phyloP scores from a whole-genome alignment of 345 rosid genomes.

The Microcos paniculata region DNA sequence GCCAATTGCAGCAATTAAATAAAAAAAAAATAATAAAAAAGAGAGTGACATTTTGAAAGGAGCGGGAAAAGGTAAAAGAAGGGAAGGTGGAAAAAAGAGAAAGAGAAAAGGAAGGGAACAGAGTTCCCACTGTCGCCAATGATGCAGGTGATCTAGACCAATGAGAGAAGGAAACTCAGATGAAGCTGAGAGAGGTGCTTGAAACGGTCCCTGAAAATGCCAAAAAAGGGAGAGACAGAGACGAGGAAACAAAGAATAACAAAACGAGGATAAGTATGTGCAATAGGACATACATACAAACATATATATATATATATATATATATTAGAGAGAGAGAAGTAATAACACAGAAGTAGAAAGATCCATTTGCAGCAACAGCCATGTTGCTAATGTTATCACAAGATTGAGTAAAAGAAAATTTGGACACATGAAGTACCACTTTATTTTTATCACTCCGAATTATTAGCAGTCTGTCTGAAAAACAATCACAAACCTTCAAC shows the following conservation, averaged over 20 bases:
- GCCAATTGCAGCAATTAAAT: neutral
- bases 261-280: neutral
- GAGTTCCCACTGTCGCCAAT: neutral
- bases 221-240: neutral
- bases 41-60: neutral
- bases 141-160: neutral
- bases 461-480: neutral
- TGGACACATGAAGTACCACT: neutral
- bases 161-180: neutral
- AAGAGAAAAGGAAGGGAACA: neutral
- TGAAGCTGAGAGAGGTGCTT: neutral
- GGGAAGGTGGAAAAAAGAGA: too few relatives aligned
- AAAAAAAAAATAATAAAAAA: neutral
- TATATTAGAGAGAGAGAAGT: neutral
- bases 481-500: neutral
- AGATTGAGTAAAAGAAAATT: neutral
- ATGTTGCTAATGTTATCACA: neutral
- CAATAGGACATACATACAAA: too few relatives aligned
- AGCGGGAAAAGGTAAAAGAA: neutral
- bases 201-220: neutral
- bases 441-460: neutral
- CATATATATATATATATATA: too few relatives aligned
- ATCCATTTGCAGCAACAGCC: neutral
- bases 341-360: neutral
- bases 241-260: neutral